Percentiles rank a stretch among this genome's conserved stretches.
phyloP scores from a whole-genome alignment of 495 filamentous ascomycete species.

The Xylaria nigripes region DNA sequence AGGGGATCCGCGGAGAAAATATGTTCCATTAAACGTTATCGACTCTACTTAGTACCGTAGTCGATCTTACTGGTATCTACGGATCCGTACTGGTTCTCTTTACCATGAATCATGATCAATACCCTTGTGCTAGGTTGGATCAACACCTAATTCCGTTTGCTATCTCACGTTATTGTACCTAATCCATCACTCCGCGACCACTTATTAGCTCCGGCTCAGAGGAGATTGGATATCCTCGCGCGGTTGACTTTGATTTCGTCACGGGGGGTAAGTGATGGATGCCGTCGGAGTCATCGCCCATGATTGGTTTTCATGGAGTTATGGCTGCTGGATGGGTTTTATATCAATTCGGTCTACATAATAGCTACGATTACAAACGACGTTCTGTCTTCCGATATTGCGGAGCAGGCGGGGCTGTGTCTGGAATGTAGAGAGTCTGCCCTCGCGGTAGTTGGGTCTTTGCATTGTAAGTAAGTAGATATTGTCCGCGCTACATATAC shows the following conservation, averaged over 20 bases:
- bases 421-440: slow-evolving; percentile 28
- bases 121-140: neutral
- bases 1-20: too few species aligned
- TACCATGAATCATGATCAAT: too few species aligned
- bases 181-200: slow-evolving; percentile 13
- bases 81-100: too few species aligned
- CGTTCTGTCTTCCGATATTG: slow-evolving; percentile 24
- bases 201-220: slow-evolving; percentile 34
- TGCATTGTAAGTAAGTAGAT: slow-evolving; percentile 24
- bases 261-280: slow-evolving; percentile 34
- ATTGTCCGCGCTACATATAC: slow-evolving; percentile 34
- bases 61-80: too few species aligned
- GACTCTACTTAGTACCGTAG: too few species aligned
- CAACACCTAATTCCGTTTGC: neutral
- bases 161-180: neutral
- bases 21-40: too few species aligned
- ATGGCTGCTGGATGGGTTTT: too few species aligned
- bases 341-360: too few species aligned
- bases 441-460: slow-evolving; percentile 24
- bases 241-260: slow-evolving; percentile 34
- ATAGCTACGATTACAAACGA: slow-evolving; percentile 33
- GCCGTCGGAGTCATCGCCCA: too few species aligned
- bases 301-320: too few species aligned
- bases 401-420: slow-evolving; percentile 29
- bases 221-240: slow-evolving; percentile 37